Evolutionary conservation across 805 yeast species (phyloP), one percentile per base, ranked within the genome.

Genomic region (Lipomyces mesembrius): DNA sequence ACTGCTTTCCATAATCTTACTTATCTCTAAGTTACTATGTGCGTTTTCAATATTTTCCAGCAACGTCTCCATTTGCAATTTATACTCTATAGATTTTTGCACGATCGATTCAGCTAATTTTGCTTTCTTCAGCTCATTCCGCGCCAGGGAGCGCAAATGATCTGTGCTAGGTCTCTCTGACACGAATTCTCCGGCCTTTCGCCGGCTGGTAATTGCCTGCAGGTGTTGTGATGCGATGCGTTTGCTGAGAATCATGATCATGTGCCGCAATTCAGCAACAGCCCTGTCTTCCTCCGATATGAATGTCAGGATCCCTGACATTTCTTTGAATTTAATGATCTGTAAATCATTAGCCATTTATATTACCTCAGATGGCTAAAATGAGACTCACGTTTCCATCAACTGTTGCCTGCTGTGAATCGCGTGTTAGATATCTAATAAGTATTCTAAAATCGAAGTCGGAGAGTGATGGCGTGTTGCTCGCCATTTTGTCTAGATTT

Each of bases 1-100:
- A 3, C 78, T 74, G 37, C 76, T 77, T 29, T 73, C 74, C 62
- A 79, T 72, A 73, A 79, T 74, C 61, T 25, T 39, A 22, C 61
- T 46, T 46, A 68, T 61, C 32, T 67, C 66, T 20, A 62, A 49
- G 37, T 68, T 67, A 51, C 59, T 63, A 25, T 52, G 59, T 20
- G 71, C 71, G 14, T 53, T 25, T 34, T 66, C 67, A 14, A 68
- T 65, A 20, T 27, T 62, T 3, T 25, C 54, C 12, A 65, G 39
- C 32, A 67, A 34, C 3, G 62, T 49, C 35, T 67, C 71, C 49
- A 67, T 34, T 49, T 67, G 68, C 46, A 54, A 37, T 43, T 25
- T 59, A 29, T 51, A 59, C 20, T 54, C 62, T 58, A 60, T 49
- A 4, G 57, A 22, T 4, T 52, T 61, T 32, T n/a, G 27, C 17